These are phyloP conservation scores for Penicillium expansum DNA, from an alignment of 2,329 filamentous ascomycete genomes.

Conservation along the genomic window DNA sequence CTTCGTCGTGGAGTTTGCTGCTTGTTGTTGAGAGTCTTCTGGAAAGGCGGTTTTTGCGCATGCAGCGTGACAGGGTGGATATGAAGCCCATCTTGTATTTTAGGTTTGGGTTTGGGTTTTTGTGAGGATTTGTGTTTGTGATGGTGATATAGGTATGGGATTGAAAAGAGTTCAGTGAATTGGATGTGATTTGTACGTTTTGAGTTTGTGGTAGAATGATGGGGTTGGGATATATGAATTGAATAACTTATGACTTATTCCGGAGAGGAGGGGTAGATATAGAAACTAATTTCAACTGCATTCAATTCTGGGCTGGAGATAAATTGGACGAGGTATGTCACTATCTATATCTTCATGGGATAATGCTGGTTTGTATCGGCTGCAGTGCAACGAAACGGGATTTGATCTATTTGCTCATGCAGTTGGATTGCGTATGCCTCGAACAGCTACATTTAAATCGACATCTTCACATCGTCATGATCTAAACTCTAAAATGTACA, in stretches of 20 bases:
- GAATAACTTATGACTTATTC: not conserved
- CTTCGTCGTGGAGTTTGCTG: slow-evolving; percentile 17
- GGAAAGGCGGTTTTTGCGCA: slow-evolving; percentile 19
- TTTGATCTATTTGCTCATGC: not conserved
- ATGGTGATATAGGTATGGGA: not conserved
- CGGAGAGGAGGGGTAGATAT: not conserved
- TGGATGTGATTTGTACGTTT: not conserved
- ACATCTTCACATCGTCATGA: not conserved
- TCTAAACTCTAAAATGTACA: not conserved
- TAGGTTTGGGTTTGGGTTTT: not conserved
- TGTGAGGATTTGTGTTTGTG: not conserved
- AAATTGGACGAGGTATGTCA: slow-evolving; percentile 7
- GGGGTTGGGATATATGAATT: not conserved
- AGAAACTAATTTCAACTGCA: not conserved
- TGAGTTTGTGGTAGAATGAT: not conserved
- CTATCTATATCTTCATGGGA: not conserved
- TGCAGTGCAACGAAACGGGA: not conserved
- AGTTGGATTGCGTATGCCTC: not conserved
- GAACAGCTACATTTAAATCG: not conserved
- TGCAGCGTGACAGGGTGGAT: slow-evolving; percentile 15
- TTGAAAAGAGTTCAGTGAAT: too few species aligned
- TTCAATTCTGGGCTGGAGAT: slow-evolving; percentile 1
- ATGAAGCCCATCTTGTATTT: slow-evolving; percentile 25
- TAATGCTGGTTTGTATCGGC: not conserved
- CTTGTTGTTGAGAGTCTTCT: slow-evolving; percentile 15